Evolutionary conservation across 768 basidiomycete genomes (phyloP).

Genomic region (Paxillus ammoniavirescens): DNA sequence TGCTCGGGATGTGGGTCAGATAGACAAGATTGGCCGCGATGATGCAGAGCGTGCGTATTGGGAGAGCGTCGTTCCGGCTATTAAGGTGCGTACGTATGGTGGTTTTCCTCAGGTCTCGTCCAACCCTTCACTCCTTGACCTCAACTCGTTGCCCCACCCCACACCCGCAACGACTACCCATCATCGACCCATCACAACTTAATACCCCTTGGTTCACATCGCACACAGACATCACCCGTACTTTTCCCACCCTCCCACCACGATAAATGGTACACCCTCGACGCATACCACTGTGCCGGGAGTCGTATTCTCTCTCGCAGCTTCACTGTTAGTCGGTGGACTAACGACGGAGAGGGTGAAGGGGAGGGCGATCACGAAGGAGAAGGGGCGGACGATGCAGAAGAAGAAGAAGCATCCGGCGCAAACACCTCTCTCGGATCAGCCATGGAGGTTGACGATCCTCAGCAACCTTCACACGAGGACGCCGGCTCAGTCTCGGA

Average conservation of each 20-base stretch:
- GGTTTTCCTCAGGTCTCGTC: background rate
- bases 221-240: slow-evolving; percentile 62
- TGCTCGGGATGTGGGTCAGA: background rate
- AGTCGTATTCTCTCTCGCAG: slow-evolving; percentile 91
- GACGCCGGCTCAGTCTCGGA: slow-evolving; percentile 40
- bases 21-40: slow-evolving; percentile 84
- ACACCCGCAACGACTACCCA: too few relatives aligned
- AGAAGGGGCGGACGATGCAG: slow-evolving; percentile 34
- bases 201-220: background rate
- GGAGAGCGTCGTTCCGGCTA: slow-evolving; percentile 64
- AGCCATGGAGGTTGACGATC: slow-evolving; percentile 33
- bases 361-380: slow-evolving; percentile 26
- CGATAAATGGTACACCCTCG: slow-evolving; percentile 56
- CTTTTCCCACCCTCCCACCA: slow-evolving; percentile 61
- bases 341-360: slow-evolving; percentile 33
- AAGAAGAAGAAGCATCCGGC: slow-evolving; percentile 34
- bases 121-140: background rate
- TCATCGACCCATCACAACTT: too few relatives aligned
- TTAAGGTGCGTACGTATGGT: slow-evolving; percentile 49
- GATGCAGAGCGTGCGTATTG: slow-evolving; percentile 76
- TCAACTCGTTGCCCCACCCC: background rate
- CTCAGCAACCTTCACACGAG: slow-evolving; percentile 2
- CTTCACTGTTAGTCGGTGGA: slow-evolving; percentile 75
- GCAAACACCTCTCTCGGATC: slow-evolving; percentile 12
- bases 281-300: slow-evolving; percentile 84